Conservation (phyloP, 2,329 filamentous ascomycete species). For the Aspergillus sp. region DNA sequence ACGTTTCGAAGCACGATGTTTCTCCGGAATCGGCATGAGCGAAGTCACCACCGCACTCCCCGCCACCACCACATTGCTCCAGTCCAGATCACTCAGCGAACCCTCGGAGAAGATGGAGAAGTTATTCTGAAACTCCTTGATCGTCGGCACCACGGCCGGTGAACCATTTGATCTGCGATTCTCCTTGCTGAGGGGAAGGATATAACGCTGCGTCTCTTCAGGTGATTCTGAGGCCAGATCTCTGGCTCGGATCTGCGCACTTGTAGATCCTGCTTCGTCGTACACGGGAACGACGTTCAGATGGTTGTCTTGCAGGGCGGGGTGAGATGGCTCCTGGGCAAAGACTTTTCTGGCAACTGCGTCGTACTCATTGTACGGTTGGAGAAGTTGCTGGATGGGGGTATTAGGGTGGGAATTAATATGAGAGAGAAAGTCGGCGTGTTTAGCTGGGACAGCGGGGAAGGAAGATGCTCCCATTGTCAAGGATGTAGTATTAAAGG, state of each 20-base stretch:
- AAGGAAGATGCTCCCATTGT: constrained; percentile 10
- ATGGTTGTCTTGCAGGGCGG: constrained; percentile 21
- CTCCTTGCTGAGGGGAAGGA: constrained; percentile 34
- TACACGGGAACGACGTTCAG: constrained; percentile 34
- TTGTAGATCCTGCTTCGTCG: constrained; percentile 13
- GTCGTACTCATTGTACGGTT: constrained; percentile 35
- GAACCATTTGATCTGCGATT: constrained; percentile 60
- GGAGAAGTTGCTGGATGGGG: constrained; percentile 23
- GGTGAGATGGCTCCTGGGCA: constrained; percentile 33
- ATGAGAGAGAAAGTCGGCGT: constrained; percentile 23
- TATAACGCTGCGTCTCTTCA: constrained; percentile 27
- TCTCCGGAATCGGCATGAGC: constrained; percentile 63
- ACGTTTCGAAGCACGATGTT: constrained; percentile 59
- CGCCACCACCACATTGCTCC: constrained; percentile 76
- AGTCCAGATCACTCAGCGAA: constrained; percentile 69
- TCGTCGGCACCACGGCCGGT: constrained; percentile 61
- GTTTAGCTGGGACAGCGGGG: constrained; percentile 23
- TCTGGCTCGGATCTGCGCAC: constrained; percentile 27
- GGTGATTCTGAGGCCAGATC: constrained; percentile 24
- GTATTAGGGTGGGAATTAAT: constrained; percentile 17
- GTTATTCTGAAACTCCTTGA: constrained; percentile 71
- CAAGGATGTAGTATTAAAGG: no score
- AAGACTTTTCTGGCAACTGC: constrained; percentile 31
- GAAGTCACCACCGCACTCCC: constrained; percentile 78
- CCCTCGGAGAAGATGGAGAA: constrained; percentile 80